Conservation (phyloP, 345 rosid genomes). For the Erodium maritimum region DNA sequence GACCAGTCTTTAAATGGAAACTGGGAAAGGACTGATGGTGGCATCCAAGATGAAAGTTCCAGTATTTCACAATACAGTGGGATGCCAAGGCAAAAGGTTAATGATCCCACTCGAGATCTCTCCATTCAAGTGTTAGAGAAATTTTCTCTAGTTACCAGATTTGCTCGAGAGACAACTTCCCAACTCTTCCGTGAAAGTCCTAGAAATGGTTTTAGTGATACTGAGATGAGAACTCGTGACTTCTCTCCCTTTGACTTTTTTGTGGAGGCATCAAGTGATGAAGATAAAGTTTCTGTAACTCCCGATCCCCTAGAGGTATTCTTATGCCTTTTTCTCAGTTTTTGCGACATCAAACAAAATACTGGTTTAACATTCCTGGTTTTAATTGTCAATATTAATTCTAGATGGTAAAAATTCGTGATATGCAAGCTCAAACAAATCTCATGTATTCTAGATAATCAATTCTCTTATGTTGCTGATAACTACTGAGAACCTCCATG, state of each 20-base stretch:
- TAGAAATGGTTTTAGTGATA: conserved; percentile 45
- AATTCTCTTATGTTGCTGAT: not conserved
- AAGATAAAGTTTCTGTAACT: conserved; percentile 39
- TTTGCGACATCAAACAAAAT: not conserved
- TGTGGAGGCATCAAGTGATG: conserved; percentile 23
- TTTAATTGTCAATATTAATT: not conserved
- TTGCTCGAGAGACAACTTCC: conserved; percentile 87
- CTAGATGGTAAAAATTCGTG: not conserved
- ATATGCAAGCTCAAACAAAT: not conserved
- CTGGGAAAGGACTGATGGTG: conserved; percentile 33
- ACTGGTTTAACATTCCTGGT: not conserved
- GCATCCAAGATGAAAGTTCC: conserved; percentile 18
- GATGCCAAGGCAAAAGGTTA: conserved; percentile 50
- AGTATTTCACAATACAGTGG: conserved; percentile 32
- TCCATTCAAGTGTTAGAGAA: conserved; percentile 84
- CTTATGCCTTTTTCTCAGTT: conserved; percentile 3
- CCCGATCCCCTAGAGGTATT: conserved; percentile 81
- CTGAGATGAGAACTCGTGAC: conserved; percentile 41
- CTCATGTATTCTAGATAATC: not conserved
- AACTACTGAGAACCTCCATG: not conserved
- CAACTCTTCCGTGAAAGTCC: conserved; percentile 64
- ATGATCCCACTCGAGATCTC: conserved; percentile 87
- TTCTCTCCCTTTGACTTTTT: conserved; percentile 29
- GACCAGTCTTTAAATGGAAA: conserved; percentile 35
- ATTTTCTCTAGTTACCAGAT: conserved; percentile 87